Conservation (phyloP, 257 asterid genomes). For the Solanum ossicruentum region DNA sequence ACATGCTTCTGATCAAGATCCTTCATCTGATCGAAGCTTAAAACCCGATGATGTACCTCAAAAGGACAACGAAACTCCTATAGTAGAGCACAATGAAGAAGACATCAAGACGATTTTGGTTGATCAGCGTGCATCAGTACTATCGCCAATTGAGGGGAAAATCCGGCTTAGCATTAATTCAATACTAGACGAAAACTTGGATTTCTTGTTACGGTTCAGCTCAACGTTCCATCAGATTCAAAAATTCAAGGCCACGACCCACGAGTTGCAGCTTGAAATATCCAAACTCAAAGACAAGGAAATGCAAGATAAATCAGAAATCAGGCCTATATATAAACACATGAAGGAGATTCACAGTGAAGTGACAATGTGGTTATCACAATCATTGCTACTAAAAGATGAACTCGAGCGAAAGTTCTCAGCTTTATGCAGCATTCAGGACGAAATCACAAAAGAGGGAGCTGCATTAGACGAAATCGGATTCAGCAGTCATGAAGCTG, state of each 20-base stretch:
- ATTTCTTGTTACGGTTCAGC: conserved; percentile 60
- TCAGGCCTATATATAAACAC: conserved; percentile 70
- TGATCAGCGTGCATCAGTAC: conserved; percentile 9
- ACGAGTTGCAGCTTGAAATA: conserved; percentile 18
- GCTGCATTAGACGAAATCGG: conserved; percentile 45
- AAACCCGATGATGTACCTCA: conserved; percentile 5
- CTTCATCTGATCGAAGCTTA: conserved; percentile 4
- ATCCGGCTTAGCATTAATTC: conserved; percentile 37
- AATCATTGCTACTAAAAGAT: conserved; percentile 43
- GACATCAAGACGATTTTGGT: conserved; percentile 7
- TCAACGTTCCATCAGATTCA: conserved; percentile 33
- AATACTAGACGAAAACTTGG: conserved; percentile 33
- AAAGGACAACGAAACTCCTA: background rate
- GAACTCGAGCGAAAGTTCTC: conserved; percentile 51
- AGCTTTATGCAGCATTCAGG: conserved; percentile 69
- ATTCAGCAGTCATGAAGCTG: conserved; percentile 79
- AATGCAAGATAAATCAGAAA: conserved; percentile 41
- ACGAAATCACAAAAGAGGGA: conserved; percentile 51
- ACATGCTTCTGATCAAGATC: background rate
- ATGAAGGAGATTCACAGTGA: conserved; percentile 70
- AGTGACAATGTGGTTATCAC: conserved; percentile 60
- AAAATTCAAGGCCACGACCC: conserved; percentile 28
- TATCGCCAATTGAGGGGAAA: conserved; percentile 28
- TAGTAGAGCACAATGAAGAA: conserved; percentile 15
- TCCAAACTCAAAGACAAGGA: conserved; percentile 16